These are phyloP conservation scores for Cladosporium sp. DNA, from an alignment of 2,329 filamentous ascomycete species.

Conservation along the genomic window DNA sequence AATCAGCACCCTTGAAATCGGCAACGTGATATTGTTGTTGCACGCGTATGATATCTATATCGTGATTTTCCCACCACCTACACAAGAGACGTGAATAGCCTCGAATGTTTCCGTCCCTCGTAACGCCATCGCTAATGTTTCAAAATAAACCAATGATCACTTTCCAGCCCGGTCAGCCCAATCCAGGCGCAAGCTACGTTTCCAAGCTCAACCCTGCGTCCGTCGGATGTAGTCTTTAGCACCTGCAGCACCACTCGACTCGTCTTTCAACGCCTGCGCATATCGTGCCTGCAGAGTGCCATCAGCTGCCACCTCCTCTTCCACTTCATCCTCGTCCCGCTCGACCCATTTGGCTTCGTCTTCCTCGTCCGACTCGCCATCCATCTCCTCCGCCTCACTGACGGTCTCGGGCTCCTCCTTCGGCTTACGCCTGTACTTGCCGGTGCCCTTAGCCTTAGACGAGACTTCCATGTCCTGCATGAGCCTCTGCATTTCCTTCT, in stretches of 20 bases:
- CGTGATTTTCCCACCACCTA: neutral
- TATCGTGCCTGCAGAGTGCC: slow-evolving; percentile 75
- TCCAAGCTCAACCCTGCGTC: slow-evolving; percentile 24
- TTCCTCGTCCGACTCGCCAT: slow-evolving; percentile 53
- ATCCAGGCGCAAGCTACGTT: neutral
- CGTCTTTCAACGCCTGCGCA: slow-evolving; percentile 69
- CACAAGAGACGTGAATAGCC: neutral
- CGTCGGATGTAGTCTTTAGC: slow-evolving; percentile 25
- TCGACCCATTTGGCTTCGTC: slow-evolving; percentile 36
- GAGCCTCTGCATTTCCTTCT: slow-evolving; percentile 85
- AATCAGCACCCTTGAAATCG: neutral
- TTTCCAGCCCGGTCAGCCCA: neutral
- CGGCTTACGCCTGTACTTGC: slow-evolving; percentile 33
- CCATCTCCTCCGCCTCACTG: slow-evolving; percentile 56
- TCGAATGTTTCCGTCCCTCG: neutral
- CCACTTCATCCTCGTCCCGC: slow-evolving; percentile 55
- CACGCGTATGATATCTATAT: neutral
- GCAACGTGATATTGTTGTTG: neutral
- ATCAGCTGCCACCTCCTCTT: slow-evolving; percentile 57
- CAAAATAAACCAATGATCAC: neutral
- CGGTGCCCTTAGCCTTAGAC: slow-evolving; percentile 39
- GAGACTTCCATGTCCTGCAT: slow-evolving; percentile 87
- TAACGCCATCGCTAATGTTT: slow-evolving; percentile 17
- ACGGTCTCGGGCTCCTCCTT: slow-evolving; percentile 54
- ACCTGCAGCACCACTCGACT: slow-evolving; percentile 16